These are phyloP conservation scores for Cinchona pubescens DNA, from an alignment of 257 asterid species.

Conservation along the genomic window DNA sequence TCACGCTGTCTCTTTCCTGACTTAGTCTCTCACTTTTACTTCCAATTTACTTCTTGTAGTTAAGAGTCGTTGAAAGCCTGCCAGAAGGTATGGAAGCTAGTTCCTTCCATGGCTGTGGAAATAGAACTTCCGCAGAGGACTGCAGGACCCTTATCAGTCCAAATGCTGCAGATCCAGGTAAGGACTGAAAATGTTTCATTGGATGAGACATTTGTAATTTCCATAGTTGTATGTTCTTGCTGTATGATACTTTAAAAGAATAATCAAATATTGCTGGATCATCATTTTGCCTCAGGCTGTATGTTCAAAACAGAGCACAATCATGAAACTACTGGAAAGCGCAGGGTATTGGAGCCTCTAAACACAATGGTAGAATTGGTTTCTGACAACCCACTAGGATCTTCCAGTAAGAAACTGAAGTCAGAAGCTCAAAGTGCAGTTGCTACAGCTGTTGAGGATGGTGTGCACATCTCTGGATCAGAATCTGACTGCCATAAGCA, in stretches of 20 bases:
- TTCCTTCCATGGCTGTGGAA: constrained; percentile 28
- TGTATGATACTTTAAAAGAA: neutral
- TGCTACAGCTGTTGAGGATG: constrained; percentile 19
- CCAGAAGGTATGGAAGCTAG: constrained; percentile 33
- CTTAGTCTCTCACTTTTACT: constrained; percentile 17
- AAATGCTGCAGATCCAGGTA: constrained; percentile 40
- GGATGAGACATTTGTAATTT: neutral
- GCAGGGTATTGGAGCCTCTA: constrained; percentile 32
- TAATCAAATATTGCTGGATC: neutral
- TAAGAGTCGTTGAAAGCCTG: constrained; percentile 31
- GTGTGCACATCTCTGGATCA: constrained; percentile 23
- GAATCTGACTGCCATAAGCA: constrained; percentile 22
- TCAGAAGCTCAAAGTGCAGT: constrained; percentile 32
- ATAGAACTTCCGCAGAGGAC: constrained; percentile 35
- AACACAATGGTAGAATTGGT: constrained; percentile 23
- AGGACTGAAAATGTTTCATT: neutral
- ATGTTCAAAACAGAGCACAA: constrained; percentile 34
- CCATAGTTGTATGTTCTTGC: constrained; percentile 8
- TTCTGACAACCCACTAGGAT: constrained; percentile 38
- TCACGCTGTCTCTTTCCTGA: constrained; percentile 8
- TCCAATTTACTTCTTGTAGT: constrained; percentile 35
- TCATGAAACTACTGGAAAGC: constrained; percentile 38
- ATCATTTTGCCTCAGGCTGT: constrained; percentile 3
- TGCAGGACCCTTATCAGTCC: constrained; percentile 21
- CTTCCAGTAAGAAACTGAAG: constrained; percentile 48